phyloP scores from a whole-genome alignment of 352 stramenopile species.

The Lagenidium giganteum region DNA sequence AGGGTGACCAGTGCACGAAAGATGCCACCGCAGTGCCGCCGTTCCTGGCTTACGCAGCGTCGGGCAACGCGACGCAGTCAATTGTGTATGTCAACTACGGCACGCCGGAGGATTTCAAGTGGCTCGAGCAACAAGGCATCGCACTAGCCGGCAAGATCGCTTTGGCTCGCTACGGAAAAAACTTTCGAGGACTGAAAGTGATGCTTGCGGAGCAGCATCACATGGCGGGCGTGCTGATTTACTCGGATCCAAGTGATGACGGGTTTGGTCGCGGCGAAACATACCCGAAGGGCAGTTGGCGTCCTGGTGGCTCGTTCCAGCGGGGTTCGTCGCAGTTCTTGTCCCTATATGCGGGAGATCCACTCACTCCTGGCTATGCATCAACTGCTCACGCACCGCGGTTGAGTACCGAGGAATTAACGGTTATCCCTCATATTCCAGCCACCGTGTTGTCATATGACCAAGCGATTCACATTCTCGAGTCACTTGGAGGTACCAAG shows the following conservation, averaged over 20 bases:
- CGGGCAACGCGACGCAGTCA: constrained; percentile 57
- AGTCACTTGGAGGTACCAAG: constrained; percentile 47
- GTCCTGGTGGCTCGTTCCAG: constrained; percentile 74
- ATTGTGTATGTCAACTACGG: constrained; percentile 90
- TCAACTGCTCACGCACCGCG: constrained; percentile 20
- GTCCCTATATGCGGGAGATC: constrained; percentile 73
- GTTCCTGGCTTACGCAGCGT: constrained; percentile 80
- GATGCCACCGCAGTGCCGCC: constrained; percentile 50
- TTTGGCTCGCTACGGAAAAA: constrained; percentile 79
- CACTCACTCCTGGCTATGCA: constrained; percentile 28
- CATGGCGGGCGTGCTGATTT: constrained; percentile 82
- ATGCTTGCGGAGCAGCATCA: constrained; percentile 76
- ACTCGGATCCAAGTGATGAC: constrained; percentile 85
- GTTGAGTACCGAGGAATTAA: constrained; percentile 37
- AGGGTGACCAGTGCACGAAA: constrained; percentile 64
- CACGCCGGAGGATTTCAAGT: constrained; percentile 73
- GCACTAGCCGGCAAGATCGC: constrained; percentile 78
- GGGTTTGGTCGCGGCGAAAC: constrained; percentile 53
- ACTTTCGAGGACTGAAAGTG: constrained; percentile 77
- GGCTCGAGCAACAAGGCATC: constrained; percentile 59
- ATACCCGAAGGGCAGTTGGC: constrained; percentile 81
- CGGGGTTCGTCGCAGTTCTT: constrained; percentile 83
- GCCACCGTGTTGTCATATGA: constrained; percentile 73
- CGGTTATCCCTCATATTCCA: constrained; percentile 61
- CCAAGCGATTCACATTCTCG: constrained; percentile 73